Evolutionary conservation across 2,329 filamentous ascomycete genomes (phyloP), one percentile per base, ranked within the genome.

Genomic region (Neofusicoccum umdonicola): DNA sequence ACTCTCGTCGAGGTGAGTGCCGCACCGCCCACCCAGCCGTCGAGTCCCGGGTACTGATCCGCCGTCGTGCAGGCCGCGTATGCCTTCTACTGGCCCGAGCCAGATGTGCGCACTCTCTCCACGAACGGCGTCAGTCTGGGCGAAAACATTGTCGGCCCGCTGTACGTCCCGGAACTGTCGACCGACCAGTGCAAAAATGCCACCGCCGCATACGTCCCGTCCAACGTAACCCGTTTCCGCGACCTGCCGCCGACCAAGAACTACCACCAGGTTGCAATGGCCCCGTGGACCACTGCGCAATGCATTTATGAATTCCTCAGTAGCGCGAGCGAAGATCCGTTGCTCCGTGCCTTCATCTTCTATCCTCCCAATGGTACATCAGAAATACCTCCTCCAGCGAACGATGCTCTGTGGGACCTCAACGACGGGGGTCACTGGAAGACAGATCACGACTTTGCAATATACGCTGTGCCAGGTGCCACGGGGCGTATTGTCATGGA

Each of bases 141-240:
- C 68, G 85, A 85, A 63, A 80, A 86, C 62, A 87, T 95, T 41
- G 85, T 87, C 68, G 94, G 94, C 67, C 85, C 97, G 15, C 84
- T 98, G 65, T 98, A 95, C 75, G 90, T 96, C 2, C 95, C 94
- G 4, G 86, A 88, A 66, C 82, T 97, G 45, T 74, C 72, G 11
- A 74, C 82, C 64, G 84, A 89, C 67, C 78, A 82, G 0, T 97
- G 93, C 79, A 82, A 83, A 72, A 80, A 86, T 15, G 77, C 85
- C 52, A 87, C 89, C 47, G 83, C 83, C 45, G 76, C 84, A n/a
- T 87, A 89, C 69, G 83, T 97, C 8, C 91, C 93, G 1, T 70
- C 76, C 42, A 93, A 95, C 75, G 91, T 88, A 63, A 96, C 92
- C 12, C 87, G 89, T 15, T 84, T 86, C 69, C 75, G 78, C n/a